Base-by-base conservation (phyloP, 163 green algal species). In the Coccomyxa subellipsoidea region DNA sequence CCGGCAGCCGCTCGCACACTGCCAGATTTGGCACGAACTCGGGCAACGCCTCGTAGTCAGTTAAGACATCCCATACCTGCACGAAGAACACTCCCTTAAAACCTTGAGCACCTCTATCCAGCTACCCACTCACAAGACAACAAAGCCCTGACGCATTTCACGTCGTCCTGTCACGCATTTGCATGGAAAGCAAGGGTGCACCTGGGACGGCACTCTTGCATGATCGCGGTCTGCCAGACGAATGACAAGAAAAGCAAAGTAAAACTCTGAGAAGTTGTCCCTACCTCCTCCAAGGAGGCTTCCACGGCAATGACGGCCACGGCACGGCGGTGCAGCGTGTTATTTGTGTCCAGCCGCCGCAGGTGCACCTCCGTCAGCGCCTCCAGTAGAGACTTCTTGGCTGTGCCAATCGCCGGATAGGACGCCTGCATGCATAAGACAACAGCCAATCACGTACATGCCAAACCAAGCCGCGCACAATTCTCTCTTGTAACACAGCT, bases 11-110 rank as follows among this genome's bases (percentile, higher is more conserved):
- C 79, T 92, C 80, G 72, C 84, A 90, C 6, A 87, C 80, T 4
- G 84, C 85, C 36, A 94, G 75, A 76, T 91, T 90, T 29, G 91
- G 91, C 59, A 93, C 80, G 38, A 94, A 87, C 32, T 90, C 82
- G 0, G 88, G 77, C 38, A 94, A 66, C 0, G 66, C 40, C 53
- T 91, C 81, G 54, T 93, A 94, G 78, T 93, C 88, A 27, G 90
- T 91, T 72, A 92, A 76, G 7, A 90, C 87, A 27, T 80, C 18
- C 90, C 88, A 93, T 47, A 93, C 90, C 82, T 90, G 70, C 54
- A 54, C 34, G 54, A 27, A 39, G 7, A 34, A n/a, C 31, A 73
- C 21, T 36, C 8, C 66, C 66, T 34, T 5, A 54, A 75, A 1
- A 73, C n/a, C n/a, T n/a, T n/a, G n/a, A n/a, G n/a, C n/a, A n/a